Evolutionary conservation across 148 eudicot species (phyloP).

Genomic region (Vaccinium darrowii): DNA sequence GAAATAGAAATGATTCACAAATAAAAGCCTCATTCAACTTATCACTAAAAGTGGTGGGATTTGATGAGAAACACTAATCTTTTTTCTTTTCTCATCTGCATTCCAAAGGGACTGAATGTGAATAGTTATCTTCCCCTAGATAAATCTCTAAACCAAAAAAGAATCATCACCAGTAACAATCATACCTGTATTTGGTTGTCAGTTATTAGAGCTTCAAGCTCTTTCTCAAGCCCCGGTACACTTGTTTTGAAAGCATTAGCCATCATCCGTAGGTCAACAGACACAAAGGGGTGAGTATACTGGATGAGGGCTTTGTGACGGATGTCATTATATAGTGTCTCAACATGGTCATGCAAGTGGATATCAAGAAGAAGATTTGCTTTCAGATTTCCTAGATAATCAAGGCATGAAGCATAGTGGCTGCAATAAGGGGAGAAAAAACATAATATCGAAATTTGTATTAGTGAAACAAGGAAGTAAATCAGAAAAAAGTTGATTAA

Average conservation of each 20-base stretch:
- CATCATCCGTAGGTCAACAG: conserved; percentile 94
- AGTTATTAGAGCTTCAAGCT: conserved; percentile 85
- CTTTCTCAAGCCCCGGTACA: conserved; percentile 74
- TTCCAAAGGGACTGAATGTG: not conserved
- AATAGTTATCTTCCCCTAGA: not conserved
- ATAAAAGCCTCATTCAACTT: not conserved
- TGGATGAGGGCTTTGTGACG: conserved; percentile 95
- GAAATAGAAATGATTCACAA: not conserved
- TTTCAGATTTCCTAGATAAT: conserved; percentile 78
- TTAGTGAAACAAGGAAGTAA: not conserved
- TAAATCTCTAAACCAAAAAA: not conserved
- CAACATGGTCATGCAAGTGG: conserved; percentile 92
- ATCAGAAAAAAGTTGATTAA: not conserved
- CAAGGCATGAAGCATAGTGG: conserved; percentile 89
- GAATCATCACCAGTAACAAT: not conserved
- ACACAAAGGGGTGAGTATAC: conserved; percentile 82
- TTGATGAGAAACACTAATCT: not conserved
- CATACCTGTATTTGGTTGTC: conserved; percentile 86
- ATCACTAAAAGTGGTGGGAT: not conserved
- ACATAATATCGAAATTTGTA: not conserved
- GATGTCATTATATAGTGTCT: conserved; percentile 69
- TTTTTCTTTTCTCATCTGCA: not conserved
- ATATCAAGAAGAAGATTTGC: conserved; percentile 83
- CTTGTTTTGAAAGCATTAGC: conserved; percentile 88
- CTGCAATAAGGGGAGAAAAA: conserved; percentile 38